Conservation (phyloP, 441 rosid genomes). For the Corymbia calophylla region DNA sequence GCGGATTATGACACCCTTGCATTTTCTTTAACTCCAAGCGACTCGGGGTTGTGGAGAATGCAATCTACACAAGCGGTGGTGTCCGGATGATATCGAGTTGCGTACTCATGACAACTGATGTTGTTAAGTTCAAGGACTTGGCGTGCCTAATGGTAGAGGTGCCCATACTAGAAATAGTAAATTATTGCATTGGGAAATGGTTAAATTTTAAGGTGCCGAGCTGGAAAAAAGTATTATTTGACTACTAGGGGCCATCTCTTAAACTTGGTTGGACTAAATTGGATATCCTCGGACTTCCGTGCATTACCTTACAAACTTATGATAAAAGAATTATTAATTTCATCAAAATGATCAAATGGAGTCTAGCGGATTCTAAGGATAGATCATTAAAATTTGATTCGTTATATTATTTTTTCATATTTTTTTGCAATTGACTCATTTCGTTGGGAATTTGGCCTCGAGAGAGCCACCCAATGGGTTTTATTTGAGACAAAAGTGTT, state of each 20-base stretch:
- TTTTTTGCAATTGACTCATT: background rate
- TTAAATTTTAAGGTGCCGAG: background rate
- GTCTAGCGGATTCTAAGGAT: background rate
- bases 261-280: background rate
- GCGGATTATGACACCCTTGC: no score
- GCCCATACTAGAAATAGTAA: background rate
- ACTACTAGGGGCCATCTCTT: no score
- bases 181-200: background rate
- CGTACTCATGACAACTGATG: rapidly evolving
- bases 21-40: background rate
- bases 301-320: background rate
- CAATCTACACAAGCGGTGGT: rapidly evolving
- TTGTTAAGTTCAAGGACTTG: background rate
- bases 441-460: background rate
- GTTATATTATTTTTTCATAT: background rate
- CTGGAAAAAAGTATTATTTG: background rate
- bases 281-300: background rate
- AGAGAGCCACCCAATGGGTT: background rate
- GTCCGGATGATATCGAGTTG: rapidly evolving
- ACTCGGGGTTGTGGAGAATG: background rate
- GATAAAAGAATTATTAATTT: background rate
- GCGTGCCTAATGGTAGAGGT: background rate
- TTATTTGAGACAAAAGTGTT: background rate
- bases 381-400: background rate
- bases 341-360: background rate